Evolutionary conservation across 305 asterid genomes (phyloP), one percentile per base, ranked within the genome.

Genomic region (Fraxinus greggii): DNA sequence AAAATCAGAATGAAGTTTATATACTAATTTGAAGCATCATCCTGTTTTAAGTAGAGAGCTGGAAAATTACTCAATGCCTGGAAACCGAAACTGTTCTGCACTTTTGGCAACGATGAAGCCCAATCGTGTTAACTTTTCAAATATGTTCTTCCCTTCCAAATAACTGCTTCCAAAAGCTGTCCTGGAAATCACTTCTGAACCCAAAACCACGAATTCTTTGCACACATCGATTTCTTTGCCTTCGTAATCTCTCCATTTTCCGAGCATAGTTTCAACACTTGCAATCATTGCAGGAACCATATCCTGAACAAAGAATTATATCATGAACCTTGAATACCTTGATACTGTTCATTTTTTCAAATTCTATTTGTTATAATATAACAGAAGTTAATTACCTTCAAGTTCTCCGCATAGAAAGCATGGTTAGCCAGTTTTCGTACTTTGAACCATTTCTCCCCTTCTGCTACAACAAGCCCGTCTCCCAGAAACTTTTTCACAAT

Each of bases 341-440:
- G 28, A 56, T 7, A 19, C 10, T 19, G 12, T 54, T 63, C 17
- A 63, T 63, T 65, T 23, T 26, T 61, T 9, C 0, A 26, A 24
- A 61, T 61, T 61, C 5, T 28, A 10, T 23, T 61, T 63, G 72
- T 8, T 8, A 26, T 12, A 26, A 56, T 0, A 1, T 48, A 21
- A 24, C 33, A 29, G 19, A 69, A 26, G 7, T 31, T 10, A 7
- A 70, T 35, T 72, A 90, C 97, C 92, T 89, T 93, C 79, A 92
- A 84, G 81, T 87, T 82, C 65, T 92, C 91, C 6, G 89, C 94
- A 79, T 93, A 87, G 82, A 92, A 93, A 13, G 95, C 92, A 83
- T 89, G 93, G 78, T 89, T 90, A 10, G 97, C 93, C 7, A 92
- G 65, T 84, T 88, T 93, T 67, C 97, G 61, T 5, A 90, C 79